phyloP scores from a whole-genome alignment of 805 yeast species.

The Metschnikowia gruessii region DNA sequence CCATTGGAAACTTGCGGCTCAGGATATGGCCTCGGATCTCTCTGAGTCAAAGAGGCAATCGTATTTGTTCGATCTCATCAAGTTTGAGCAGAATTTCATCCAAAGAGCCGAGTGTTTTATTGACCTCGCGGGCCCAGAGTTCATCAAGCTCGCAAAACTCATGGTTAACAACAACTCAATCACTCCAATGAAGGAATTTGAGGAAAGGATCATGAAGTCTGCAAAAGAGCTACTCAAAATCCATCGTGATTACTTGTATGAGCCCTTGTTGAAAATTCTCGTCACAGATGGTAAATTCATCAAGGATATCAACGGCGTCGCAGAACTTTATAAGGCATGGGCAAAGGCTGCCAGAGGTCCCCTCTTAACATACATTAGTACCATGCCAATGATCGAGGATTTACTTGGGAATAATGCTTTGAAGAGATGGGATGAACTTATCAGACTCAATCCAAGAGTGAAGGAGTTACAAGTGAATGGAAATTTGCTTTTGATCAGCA shows the following conservation, averaged over 20 bases:
- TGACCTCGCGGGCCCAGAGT: constrained; percentile 43
- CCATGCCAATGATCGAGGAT: constrained; percentile 59
- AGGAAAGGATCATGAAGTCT: constrained; percentile 54
- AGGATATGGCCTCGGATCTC: constrained; percentile 50
- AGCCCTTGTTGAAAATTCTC: constrained; percentile 56
- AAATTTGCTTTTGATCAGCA: constrained; percentile 37
- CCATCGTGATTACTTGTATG: constrained; percentile 53
- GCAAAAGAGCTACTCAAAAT: constrained; percentile 53
- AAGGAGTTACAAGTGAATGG: constrained; percentile 42
- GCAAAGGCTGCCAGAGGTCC: constrained; percentile 51
- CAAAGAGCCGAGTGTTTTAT: constrained; percentile 65
- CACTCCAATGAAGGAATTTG: constrained; percentile 44
- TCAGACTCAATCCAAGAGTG: constrained; percentile 50
- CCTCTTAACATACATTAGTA: constrained; percentile 57
- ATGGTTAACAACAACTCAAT: constrained; percentile 21
- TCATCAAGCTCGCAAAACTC: constrained; percentile 29
- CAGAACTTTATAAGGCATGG: constrained; percentile 66
- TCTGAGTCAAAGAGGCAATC: constrained; percentile 64
- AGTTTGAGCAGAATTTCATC: constrained; percentile 67
- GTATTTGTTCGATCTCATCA: constrained; percentile 69
- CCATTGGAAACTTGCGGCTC: constrained; percentile 60
- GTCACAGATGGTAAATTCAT: constrained; percentile 65
- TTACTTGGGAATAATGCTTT: constrained; percentile 50
- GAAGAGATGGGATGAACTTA: constrained; percentile 56
- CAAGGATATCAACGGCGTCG: constrained; percentile 46